Percentiles rank a stretch among this genome's conserved stretches.
phyloP scores from a whole-genome alignment of 192 early-diverging fungal genomes.

The Umbelopsis isabellina region DNA sequence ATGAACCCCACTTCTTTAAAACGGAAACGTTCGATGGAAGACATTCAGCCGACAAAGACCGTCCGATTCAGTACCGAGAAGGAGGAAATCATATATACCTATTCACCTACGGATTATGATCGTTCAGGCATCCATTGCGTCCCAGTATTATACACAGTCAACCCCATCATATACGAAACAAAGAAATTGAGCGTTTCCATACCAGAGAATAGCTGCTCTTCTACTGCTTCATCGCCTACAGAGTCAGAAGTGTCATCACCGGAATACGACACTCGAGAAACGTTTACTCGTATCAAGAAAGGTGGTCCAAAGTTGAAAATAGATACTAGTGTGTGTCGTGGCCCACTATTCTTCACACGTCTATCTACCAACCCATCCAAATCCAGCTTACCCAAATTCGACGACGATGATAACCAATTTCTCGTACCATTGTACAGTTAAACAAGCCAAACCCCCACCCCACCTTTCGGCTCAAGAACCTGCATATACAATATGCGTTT shows the following conservation, averaged over 20 bases:
- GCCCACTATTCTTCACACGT: slow-evolving; percentile 29
- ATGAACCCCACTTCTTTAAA: neutral
- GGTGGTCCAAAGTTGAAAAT: slow-evolving; percentile 31
- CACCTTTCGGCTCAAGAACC: too few relatives aligned
- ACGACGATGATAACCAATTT: slow-evolving; percentile 6
- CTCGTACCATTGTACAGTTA: slow-evolving; percentile 7
- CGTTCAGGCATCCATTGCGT: slow-evolving; percentile 27
- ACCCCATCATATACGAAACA: slow-evolving; percentile 24
- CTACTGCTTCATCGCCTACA: neutral
- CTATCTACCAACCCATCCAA: slow-evolving; percentile 30
- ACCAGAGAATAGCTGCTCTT: slow-evolving; percentile 10
- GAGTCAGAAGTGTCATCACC: neutral
- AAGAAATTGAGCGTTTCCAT: slow-evolving; percentile 23
- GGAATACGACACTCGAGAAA: slow-evolving; percentile 22
- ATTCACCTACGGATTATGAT: slow-evolving; percentile 33
- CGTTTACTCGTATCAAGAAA: slow-evolving; percentile 19
- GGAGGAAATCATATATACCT: slow-evolving; percentile 26
- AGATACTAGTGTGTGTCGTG: slow-evolving; percentile 26
- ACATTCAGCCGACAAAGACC: slow-evolving; percentile 22
- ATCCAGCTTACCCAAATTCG: neutral
- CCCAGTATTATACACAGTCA: slow-evolving; percentile 31
- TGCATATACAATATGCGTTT: too few relatives aligned
- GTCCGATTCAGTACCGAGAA: slow-evolving; percentile 30
- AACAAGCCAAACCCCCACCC: neutral
- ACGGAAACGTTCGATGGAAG: slow-evolving; percentile 24